Conservation (phyloP, 257 asterid species). For the Solanum tarijense region DNA sequence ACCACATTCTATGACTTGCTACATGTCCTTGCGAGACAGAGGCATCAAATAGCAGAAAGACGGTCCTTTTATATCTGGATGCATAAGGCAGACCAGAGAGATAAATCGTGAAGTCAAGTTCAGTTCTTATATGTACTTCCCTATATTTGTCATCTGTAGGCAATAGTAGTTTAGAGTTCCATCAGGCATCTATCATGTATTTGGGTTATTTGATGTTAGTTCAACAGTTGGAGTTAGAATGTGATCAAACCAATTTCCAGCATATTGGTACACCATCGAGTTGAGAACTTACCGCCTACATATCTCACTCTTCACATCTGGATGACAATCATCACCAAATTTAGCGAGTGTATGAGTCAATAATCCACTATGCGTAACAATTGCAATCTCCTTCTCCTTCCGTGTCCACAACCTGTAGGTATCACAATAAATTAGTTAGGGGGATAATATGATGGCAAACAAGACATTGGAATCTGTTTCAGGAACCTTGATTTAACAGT, state of each 20-base stretch:
- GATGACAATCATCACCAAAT: slow-evolving; percentile 75
- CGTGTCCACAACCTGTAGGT: slow-evolving; percentile 77
- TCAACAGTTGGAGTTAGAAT: background rate
- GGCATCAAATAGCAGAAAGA: background rate
- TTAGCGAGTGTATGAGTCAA: slow-evolving; percentile 50
- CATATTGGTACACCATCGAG: background rate
- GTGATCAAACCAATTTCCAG: background rate
- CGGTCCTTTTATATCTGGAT: background rate
- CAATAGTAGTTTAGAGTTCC: background rate
- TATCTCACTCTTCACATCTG: slow-evolving; percentile 61
- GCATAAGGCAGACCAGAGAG: background rate
- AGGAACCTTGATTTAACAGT: background rate
- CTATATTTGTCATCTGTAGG: background rate
- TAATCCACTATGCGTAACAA: slow-evolving; percentile 84
- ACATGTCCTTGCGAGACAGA: background rate
- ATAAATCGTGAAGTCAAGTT: background rate
- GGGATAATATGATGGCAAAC: background rate
- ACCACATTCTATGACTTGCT: background rate
- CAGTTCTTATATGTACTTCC: background rate
- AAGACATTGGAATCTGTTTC: background rate
- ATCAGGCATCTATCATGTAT: background rate
- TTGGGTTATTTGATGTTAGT: background rate
- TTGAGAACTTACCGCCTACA: slow-evolving; percentile 48
- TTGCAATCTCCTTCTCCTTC: slow-evolving; percentile 85
- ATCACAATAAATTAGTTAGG: background rate